phyloP scores from a whole-genome alignment of 2,329 filamentous ascomycete genomes.

The Chrysoporthe deuterocubensis region DNA sequence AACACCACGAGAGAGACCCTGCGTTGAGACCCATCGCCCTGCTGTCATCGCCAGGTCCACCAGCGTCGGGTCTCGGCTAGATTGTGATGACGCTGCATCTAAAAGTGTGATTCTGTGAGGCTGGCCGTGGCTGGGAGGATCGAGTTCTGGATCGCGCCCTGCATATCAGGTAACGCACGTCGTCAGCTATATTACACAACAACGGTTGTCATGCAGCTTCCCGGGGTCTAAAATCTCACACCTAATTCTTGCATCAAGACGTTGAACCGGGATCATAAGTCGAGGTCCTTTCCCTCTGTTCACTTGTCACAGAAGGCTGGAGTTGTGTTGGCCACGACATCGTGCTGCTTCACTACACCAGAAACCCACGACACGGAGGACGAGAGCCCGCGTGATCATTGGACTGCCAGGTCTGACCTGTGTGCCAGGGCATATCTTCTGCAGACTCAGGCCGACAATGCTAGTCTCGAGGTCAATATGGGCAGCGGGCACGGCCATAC shows the following conservation, averaged over 20 bases:
- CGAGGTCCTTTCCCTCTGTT: background rate
- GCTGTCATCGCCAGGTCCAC: background rate
- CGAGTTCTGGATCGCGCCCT: conserved; percentile 4
- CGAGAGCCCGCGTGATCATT: background rate
- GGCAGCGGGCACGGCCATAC: conserved; percentile 28
- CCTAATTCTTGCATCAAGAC: background rate
- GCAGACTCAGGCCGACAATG: conserved; percentile 29
- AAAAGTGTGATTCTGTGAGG: conserved; percentile 6
- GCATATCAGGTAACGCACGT: background rate
- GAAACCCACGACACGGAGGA: background rate
- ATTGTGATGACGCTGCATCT: conserved; percentile 14
- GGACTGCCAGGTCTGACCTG: background rate
- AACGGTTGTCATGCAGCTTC: background rate
- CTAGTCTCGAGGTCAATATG: conserved; percentile 31
- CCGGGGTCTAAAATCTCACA: background rate
- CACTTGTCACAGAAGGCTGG: background rate
- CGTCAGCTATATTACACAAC: conserved; percentile 1
- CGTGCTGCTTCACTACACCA: background rate
- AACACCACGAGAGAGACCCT: background rate
- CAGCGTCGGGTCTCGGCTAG: conserved; percentile 1
- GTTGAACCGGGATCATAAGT: background rate
- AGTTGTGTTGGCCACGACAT: background rate
- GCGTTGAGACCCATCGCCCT: background rate
- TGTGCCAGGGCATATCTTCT: background rate
- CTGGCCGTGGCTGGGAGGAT: conserved; percentile 16